phyloP scores from a whole-genome alignment of 768 basidiomycete species.

The Termitomyces sp. region DNA sequence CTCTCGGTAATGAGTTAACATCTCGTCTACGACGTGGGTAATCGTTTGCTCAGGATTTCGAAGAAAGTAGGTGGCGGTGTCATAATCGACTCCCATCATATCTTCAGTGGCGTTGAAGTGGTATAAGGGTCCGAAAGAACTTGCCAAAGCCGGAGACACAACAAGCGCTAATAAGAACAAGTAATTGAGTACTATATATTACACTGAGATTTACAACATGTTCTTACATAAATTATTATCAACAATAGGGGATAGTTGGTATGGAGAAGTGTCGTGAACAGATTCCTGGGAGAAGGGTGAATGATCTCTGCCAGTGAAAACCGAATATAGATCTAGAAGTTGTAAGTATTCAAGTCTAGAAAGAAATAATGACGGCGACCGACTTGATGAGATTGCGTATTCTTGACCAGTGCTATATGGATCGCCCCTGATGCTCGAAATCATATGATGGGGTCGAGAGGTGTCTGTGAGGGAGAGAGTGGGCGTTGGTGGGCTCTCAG shows the following conservation, averaged over 20 bases:
- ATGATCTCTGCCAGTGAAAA: conserved; percentile 14
- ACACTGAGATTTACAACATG: conserved; percentile 60
- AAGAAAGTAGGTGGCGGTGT: not conserved
- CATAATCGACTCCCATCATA: not conserved
- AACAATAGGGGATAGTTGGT: conserved; percentile 17
- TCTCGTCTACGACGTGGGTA: conserved; percentile 23
- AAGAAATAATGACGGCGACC: conserved; percentile 27
- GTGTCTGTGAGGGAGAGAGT: conserved; percentile 24
- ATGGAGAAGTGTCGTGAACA: conserved; percentile 17
- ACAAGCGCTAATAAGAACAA: conserved; percentile 19
- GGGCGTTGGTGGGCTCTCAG: conserved; percentile 31
- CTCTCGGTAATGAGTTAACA: conserved; percentile 49
- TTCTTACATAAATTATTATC: conserved; percentile 68
- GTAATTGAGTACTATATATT: conserved; percentile 66
- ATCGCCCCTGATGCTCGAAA: conserved; percentile 25
- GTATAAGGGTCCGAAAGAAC: conserved; percentile 28
- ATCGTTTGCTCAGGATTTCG: conserved; percentile 17
- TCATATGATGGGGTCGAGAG: conserved; percentile 16
- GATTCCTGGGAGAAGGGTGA: conserved; percentile 23
- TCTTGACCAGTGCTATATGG: conserved; percentile 3
- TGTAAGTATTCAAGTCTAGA: conserved; percentile 13
- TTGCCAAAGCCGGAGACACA: conserved; percentile 23
- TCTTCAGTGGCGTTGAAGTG: conserved; percentile 5
- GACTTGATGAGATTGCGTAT: conserved; percentile 14
- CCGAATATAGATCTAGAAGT: conserved; percentile 13